Conservation (phyloP, 305 asterid species). For the Fraxinus sp. region DNA sequence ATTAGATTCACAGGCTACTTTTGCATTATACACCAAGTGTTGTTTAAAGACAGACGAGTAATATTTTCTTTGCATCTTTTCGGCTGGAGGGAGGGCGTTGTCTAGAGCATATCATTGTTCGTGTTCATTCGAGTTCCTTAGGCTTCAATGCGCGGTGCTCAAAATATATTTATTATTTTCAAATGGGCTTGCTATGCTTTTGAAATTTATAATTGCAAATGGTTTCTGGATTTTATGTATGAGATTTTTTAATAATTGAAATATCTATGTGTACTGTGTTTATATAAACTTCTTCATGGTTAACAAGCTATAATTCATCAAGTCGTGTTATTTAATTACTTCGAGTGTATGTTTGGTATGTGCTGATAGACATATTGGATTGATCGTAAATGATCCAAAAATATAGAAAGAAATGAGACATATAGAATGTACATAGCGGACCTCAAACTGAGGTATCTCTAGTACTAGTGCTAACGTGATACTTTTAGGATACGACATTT, state of each 20-base stretch:
- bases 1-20: slow-evolving; percentile 2
- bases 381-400: not conserved
- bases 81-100: not conserved
- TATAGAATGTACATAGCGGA: not conserved
- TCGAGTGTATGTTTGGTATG: not conserved
- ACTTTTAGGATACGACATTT: not conserved
- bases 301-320: not conserved
- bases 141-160: not conserved
- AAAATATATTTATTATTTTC: not conserved
- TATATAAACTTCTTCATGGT: not conserved
- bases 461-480: not conserved
- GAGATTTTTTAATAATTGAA: not conserved
- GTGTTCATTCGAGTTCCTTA: not conserved
- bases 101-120: not conserved
- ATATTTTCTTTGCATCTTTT: not conserved
- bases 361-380: not conserved
- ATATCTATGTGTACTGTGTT: not conserved
- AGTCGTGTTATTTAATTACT: not conserved
- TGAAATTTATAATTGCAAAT: not conserved
- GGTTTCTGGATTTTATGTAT: not conserved
- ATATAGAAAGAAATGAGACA: not conserved
- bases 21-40: not conserved
- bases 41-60: not conserved
- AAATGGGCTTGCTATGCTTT: not conserved
- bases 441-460: not conserved